These are phyloP conservation scores for Telfairia occidentalis DNA, from an alignment of 331 rosid species.

Conservation along the genomic window DNA sequence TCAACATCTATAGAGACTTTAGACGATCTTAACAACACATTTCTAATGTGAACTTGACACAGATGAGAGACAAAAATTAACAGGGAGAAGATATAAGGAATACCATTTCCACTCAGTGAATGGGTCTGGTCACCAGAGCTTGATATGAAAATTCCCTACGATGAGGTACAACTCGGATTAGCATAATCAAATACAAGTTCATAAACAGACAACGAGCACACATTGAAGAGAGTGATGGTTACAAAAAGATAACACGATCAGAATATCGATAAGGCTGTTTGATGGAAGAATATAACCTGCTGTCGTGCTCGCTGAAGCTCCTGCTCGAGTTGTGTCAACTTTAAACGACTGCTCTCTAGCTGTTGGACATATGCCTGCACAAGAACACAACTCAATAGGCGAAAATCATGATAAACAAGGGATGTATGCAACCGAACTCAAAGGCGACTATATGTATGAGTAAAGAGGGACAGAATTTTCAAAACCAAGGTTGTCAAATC, in stretches of 20 bases:
- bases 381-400: background rate
- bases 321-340: slow-evolving; percentile 87
- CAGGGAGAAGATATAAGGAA: background rate
- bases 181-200: background rate
- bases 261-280: background rate
- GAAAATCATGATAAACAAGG: background rate
- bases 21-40: background rate
- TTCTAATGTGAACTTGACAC: background rate
- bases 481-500: background rate
- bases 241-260: background rate
- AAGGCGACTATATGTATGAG: background rate
- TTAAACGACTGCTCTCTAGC: slow-evolving; percentile 85
- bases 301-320: slow-evolving; percentile 54
- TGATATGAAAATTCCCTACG: slow-evolving; percentile 13
- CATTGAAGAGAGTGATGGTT: background rate
- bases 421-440: background rate
- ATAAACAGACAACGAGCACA: background rate
- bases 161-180: background rate
- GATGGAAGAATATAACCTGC: slow-evolving; percentile 5
- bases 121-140: slow-evolving; percentile 10
- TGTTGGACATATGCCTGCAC: slow-evolving; percentile 90
- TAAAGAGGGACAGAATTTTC: background rate
- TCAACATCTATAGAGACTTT: background rate
- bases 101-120: slow-evolving; percentile 13
- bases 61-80: background rate